Percentiles rank a stretch among this genome's conserved stretches.
Evolutionary conservation across 441 rosid species (phyloP).

Genomic region (Syzygium malaccense): DNA sequence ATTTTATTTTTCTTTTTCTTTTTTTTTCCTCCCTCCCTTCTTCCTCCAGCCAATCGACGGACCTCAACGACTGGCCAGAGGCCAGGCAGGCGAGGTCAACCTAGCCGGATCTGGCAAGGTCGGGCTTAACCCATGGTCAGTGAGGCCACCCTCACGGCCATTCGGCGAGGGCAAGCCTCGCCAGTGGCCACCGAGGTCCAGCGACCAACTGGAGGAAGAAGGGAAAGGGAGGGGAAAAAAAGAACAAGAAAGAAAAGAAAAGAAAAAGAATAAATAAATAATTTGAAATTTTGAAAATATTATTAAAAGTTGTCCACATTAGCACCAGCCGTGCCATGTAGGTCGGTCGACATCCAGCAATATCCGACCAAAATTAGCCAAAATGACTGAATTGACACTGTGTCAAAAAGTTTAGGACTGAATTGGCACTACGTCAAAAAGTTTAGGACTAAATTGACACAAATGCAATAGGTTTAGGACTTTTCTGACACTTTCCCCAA

Average conservation of each 20-base stretch:
- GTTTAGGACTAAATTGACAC: too few species aligned
- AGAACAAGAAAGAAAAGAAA: not conserved
- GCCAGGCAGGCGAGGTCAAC: rapidly evolving
- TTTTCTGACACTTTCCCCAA: not conserved
- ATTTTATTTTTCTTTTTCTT: too few species aligned
- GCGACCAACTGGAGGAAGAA: rapidly evolving
- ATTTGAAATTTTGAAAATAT: too few species aligned
- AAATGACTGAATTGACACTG: not conserved
- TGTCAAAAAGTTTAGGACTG: not conserved
- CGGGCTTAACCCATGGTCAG: not conserved
- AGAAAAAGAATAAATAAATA: too few species aligned
- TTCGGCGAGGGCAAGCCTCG: too few species aligned
- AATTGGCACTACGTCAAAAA: too few species aligned
- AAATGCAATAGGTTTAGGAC: rapidly evolving
- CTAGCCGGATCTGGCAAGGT: not conserved
- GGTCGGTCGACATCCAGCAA: not conserved
- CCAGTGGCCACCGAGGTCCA: not conserved
- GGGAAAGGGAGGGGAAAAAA: not conserved
- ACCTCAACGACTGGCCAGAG: rapidly evolving
- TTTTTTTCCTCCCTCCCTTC: not conserved
- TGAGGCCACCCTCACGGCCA: too few species aligned
- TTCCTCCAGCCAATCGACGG: not conserved
- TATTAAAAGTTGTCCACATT: too few species aligned
- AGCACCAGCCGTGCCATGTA: rapidly evolving
- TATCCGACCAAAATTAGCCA: too few species aligned